Percentiles rank a stretch among this genome's conserved stretches.
Conservation (phyloP, 169 alveolate species). For the Plasmodium yoelii region DNA sequence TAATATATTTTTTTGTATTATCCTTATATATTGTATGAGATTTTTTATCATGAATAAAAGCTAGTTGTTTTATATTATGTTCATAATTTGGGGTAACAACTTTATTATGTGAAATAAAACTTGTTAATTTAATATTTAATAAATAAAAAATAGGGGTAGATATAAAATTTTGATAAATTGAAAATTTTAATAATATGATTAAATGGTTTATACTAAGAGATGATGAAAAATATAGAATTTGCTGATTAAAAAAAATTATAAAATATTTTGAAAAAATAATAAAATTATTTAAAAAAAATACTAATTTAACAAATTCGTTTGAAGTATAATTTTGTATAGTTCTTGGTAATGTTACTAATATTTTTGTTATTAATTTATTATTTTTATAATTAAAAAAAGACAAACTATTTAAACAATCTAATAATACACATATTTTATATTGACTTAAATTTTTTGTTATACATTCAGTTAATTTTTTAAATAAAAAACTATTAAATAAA, state of each 20-base stretch:
- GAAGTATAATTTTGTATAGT: slow-evolving; percentile 43
- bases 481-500: slow-evolving; percentile 41
- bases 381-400: slow-evolving; percentile 51
- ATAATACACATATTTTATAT: slow-evolving; percentile 33
- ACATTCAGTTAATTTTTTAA: slow-evolving; percentile 15
- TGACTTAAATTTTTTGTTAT: slow-evolving; percentile 57
- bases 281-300: slow-evolving; percentile 57
- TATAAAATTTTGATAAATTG: slow-evolving; percentile 32
- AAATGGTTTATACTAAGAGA: slow-evolving; percentile 35
- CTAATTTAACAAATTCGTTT: slow-evolving; percentile 36
- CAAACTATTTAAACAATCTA: slow-evolving; percentile 50
- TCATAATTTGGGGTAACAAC: no score
- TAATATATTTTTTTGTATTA: background rate
- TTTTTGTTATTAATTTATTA: slow-evolving; percentile 29
- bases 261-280: slow-evolving; percentile 35
- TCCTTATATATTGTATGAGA: background rate
- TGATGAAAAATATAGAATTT: slow-evolving; percentile 41
- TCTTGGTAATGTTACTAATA: slow-evolving; percentile 51
- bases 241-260: slow-evolving; percentile 30
- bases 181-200: slow-evolving; percentile 32
- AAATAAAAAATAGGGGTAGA: slow-evolving; percentile 39
- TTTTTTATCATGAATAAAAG: background rate
- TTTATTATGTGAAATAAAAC: background rate
- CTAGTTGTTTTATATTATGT: background rate
- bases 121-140: slow-evolving; percentile 19